Evolutionary conservation across 306 rosid species (phyloP).

Genomic region (Quercus cerris): DNA sequence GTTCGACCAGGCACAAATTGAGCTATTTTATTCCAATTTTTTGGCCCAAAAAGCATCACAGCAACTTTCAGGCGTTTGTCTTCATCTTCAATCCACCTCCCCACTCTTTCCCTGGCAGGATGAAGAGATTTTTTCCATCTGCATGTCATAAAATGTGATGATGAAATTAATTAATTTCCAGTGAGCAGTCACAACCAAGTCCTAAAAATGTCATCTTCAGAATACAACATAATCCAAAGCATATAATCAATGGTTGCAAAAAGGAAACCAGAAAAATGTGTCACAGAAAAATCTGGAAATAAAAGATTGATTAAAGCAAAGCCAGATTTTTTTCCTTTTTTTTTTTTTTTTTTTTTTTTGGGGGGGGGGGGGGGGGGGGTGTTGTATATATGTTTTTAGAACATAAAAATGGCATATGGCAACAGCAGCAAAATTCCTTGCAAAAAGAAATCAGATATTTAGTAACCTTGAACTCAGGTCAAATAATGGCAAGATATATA

Average conservation of each 20-base stretch:
- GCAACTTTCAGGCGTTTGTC: slow-evolving; percentile 75
- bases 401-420: neutral
- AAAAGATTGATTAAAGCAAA: neutral
- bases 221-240: neutral
- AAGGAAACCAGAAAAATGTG: neutral
- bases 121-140: slow-evolving; percentile 88
- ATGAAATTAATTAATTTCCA: slow-evolving; percentile 11
- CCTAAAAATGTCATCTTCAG: neutral
- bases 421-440: neutral
- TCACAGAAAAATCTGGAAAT: neutral
- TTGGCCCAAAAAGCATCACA: slow-evolving; percentile 85
- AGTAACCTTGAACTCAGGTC: neutral
- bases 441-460: neutral
- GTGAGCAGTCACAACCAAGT: neutral
- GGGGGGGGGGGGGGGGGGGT: no score
- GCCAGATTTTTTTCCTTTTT: no score
- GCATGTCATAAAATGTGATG: slow-evolving; percentile 22
- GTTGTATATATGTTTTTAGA: neutral
- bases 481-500: neutral
- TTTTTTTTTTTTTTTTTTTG: no score
- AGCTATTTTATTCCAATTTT: slow-evolving; percentile 81
- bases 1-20: slow-evolving; percentile 83
- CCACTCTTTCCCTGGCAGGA: slow-evolving; percentile 65
- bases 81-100: slow-evolving; percentile 71
- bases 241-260: neutral